Conservation (phyloP, 345 rosid species). For the Eutrema heterophyllum region DNA sequence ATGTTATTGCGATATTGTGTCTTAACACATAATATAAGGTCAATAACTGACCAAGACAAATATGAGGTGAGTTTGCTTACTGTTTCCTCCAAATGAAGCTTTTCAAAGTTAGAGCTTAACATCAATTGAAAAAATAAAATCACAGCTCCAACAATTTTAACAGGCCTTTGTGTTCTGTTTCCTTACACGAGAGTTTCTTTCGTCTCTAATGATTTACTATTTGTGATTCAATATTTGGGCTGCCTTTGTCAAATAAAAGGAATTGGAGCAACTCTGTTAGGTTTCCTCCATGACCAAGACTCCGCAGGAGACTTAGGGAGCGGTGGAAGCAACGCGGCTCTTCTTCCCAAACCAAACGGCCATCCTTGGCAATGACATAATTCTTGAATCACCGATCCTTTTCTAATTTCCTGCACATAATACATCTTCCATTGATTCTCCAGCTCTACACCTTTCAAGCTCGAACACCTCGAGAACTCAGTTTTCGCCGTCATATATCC, state of each 20-base stretch:
- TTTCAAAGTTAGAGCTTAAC: neutral
- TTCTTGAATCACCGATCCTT: constrained; percentile 56
- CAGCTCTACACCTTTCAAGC: constrained; percentile 35
- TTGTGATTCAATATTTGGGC: neutral
- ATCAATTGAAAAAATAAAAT: constrained; percentile 18
- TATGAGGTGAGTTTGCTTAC: constrained; percentile 10
- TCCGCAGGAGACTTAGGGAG: constrained; percentile 88
- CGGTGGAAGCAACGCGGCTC: constrained; percentile 72
- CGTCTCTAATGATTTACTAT: neutral
- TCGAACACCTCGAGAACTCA: constrained; percentile 55
- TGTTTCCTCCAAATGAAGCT: constrained; percentile 13
- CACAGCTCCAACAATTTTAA: constrained; percentile 5
- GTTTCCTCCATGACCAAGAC: constrained; percentile 85
- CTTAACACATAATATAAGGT: constrained; percentile 24
- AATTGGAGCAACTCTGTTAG: constrained; percentile 32
- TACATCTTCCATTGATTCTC: constrained; percentile 32
- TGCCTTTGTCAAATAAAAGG: constrained; percentile 23
- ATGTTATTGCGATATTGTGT: constrained; percentile 20
- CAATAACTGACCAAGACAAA: constrained; percentile 19
- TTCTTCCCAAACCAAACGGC: constrained; percentile 92
- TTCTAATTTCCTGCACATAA: constrained; percentile 40
- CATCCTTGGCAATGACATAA: constrained; percentile 79
- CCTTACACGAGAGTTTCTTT: neutral
- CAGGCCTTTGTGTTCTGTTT: neutral
- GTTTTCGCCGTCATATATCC: constrained; percentile 50